Base-by-base conservation (phyloP, 1,284 basidiomycete species). In the Coniophora puteana region DNA sequence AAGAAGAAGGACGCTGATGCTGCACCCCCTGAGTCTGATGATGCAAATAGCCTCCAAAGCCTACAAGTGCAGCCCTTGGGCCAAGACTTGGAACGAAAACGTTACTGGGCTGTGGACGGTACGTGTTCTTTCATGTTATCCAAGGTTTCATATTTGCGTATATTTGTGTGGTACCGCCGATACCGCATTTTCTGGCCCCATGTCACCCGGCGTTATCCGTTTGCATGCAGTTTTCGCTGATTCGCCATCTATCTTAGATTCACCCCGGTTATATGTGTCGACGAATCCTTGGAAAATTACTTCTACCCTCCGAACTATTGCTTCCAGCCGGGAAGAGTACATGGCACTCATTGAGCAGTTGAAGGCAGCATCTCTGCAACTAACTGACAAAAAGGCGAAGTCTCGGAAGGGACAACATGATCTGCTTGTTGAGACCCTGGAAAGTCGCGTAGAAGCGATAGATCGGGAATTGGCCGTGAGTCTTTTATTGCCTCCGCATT, bases 261-360 rank as follows among this genome's bases (percentile, higher is more conserved):
- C 88, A 38, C 83, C 87, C 29, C 77, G 87, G 46, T 65, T 89
- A 43, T 90, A 87, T 55, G 64, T 75, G 25, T 89, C 88, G 22
- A 86, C 83, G 8, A 90, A 90, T 58, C 87, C 87, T 23, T 90
- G 87, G 88, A 90, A 89, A 66, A 80, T 81, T 26, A 78, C 82
- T 13, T 78, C 84, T 21, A 79, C 79, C 20, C 86, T 89, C 55
- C 72, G 80, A 50, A 71, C 79, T 13, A 62, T 83, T 38, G 76
- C 83, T 5, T 81, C 82, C 4, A 82, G 82, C 14, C 72, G 74
- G 30, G 80, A 81, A 38, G 84, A 89, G 55, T 89, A 88, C 53
- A 47, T 80, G 21, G 68, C 65, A 13, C 59, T 77, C 35, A 69
- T 89, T 45, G 80, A 81, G 48, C 66, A 68, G 40, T 58, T 90